Conservation (phyloP, 1,139 yeast species). For the Eremothecium cymbalariae region DNA sequence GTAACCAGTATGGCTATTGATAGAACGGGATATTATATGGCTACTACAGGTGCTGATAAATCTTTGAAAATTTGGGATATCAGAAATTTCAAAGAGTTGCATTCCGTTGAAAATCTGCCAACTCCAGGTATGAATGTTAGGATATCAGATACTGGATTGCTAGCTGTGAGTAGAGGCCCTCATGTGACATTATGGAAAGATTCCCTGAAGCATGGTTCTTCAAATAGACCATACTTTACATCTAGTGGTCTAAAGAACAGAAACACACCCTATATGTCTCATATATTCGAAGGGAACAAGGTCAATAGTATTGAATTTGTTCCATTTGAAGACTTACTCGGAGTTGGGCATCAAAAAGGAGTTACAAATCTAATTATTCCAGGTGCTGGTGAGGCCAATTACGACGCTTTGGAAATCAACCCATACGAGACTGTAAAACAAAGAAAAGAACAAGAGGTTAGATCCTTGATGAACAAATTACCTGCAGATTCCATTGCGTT, state of each 20-base stretch:
- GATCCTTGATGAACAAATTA: conserved; percentile 75
- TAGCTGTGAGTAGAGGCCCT: conserved; percentile 91
- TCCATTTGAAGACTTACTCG: conserved; percentile 93
- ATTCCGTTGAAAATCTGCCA: conserved; percentile 56
- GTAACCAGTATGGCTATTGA: conserved; percentile 79
- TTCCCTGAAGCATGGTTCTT: conserved; percentile 41
- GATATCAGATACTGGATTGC: conserved; percentile 79
- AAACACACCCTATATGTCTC: conserved; percentile 84
- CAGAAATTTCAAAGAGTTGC: conserved; percentile 69
- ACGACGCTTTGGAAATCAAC: conserved; percentile 86
- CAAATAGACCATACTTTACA: conserved; percentile 35
- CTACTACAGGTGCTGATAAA: conserved; percentile 82
- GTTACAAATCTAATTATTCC: conserved; percentile 79
- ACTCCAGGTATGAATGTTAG: conserved; percentile 77
- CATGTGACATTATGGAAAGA: conserved; percentile 89
- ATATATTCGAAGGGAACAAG: conserved; percentile 70
- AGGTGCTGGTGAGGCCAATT: conserved; percentile 97
- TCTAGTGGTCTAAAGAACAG: conserved; percentile 31
- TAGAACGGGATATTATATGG: conserved; percentile 93
- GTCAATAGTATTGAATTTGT: conserved; percentile 64
- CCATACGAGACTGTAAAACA: conserved; percentile 90
- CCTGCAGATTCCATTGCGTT: conserved; percentile 87
- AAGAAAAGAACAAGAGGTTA: conserved; percentile 89
- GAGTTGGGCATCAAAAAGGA: conserved; percentile 77
- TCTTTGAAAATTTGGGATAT: conserved; percentile 89